Conservation (phyloP, 2,329 filamentous ascomycete genomes). For the Phialemonium atrogriseum region DNA sequence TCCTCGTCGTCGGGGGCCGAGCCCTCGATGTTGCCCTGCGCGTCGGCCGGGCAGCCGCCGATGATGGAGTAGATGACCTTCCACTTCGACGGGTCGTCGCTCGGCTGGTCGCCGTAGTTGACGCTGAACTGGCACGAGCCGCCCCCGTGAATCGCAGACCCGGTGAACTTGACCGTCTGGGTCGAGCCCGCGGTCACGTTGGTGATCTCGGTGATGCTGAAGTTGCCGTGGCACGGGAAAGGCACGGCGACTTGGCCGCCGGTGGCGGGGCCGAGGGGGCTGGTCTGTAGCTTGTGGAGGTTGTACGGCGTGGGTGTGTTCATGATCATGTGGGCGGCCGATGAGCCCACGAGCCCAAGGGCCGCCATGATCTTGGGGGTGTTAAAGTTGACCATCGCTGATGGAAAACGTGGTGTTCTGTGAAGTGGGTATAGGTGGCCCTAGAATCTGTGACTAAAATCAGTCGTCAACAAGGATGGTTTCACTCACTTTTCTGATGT, state of each 20-base stretch:
- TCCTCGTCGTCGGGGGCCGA: conserved; percentile 8
- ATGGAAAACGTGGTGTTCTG: no score
- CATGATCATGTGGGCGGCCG: conserved; percentile 20
- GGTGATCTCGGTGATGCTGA: conserved; percentile 6
- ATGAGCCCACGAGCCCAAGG: no score
- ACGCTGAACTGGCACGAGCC: conserved; percentile 22
- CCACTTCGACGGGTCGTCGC: conserved; percentile 15
- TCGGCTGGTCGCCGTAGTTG: conserved; percentile 16
- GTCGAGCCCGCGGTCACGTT: conserved; percentile 8
- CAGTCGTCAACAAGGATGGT: no score
- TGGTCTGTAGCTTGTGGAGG: conserved; percentile 8
- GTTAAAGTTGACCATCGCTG: no score
- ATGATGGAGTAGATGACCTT: conserved; percentile 23
- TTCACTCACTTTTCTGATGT: no score
- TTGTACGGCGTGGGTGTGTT: conserved; percentile 15
- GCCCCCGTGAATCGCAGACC: conserved; percentile 21
- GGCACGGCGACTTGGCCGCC: conserved; percentile 7
- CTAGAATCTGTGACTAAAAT: no score
- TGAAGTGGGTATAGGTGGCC: no score
- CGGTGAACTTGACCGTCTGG: conserved; percentile 18
- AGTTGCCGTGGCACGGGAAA: conserved; percentile 15
- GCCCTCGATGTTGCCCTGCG: conserved; percentile 7
- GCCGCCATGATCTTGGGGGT: no score
- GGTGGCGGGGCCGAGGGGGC: conserved; percentile 10
- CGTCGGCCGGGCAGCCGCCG: conserved; percentile 17